Evolutionary conservation across 2,329 filamentous ascomycete species (phyloP), one percentile per base, ranked within the genome.

Genomic region (Helicocarpus griseus): DNA sequence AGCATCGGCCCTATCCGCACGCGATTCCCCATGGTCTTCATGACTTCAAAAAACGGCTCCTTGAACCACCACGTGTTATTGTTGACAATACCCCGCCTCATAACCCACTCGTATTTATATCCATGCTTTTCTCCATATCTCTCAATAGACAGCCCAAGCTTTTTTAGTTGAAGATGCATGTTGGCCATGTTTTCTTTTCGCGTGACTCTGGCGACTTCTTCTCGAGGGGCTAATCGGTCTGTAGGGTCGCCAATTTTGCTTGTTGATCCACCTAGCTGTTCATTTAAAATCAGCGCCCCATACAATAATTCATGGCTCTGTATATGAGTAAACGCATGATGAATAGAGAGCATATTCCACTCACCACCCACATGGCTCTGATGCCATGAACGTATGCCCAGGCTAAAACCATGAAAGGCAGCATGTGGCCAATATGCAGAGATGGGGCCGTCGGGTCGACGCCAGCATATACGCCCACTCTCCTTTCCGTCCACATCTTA

Each of bases 1-100:
- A 98, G 76, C 87, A 98, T 89, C 2, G 89, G 79, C 1, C 91
- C 89, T 48, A 98, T 72, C 53, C 91, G 78, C 65, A 89, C 81
- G 43, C 82, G 78, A 29, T 77, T 78, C 2, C 89, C 93, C 28
- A 96, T 72, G 52, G 83, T 77, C 63, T 80, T 79, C 58, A 94
- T 73, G 48, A 96, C 79, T 43, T 95, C 86, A 46, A 88, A 74
- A 41, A 95, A 74, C 1, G 82, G 76, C 40, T 87, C 70, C 36
- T 78, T 80, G 58, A 85, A 80, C 72, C 90, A 81, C 93, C 93
- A 98, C 47, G 76, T 75, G 56, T 82, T 85, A 68, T 98, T 98
- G 71, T 95, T 94, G 26, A 83, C 66, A 35, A 96, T 61, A 21
- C 78, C 79, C 50, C 82, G 79, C 56, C 75, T 80, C 73, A 86